phyloP scores from a whole-genome alignment of 1,284 basidiomycete species.

The Neolentinus lepideus region DNA sequence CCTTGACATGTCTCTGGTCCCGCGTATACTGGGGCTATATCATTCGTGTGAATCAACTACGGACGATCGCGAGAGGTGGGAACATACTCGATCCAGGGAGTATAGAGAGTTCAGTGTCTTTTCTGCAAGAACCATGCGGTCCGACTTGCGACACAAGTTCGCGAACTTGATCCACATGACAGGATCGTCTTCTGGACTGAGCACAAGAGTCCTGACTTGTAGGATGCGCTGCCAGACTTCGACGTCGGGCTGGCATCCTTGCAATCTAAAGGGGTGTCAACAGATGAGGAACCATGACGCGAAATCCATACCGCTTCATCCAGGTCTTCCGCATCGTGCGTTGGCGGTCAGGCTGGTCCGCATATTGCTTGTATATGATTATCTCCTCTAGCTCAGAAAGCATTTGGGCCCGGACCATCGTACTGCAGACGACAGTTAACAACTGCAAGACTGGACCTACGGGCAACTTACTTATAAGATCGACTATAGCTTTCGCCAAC shows the following conservation, averaged over 20 bases:
- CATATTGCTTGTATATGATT: conserved; percentile 91
- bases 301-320: conserved; percentile 77
- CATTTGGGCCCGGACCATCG: conserved; percentile 98
- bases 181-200: conserved; percentile 92
- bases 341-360: conserved; percentile 91
- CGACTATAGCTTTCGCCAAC: conserved; percentile 95
- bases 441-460: conserved; percentile 6
- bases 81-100: conserved; percentile 52
- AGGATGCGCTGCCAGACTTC: conserved; percentile 99
- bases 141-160: conserved; percentile 82
- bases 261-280: conserved; percentile 48
- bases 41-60: conserved; percentile 3
- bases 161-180: conserved; percentile 97
- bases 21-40: conserved; percentile 29
- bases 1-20: conserved; percentile 58
- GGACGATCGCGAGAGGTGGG: conserved; percentile 2
- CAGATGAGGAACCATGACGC: not conserved
- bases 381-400: conserved; percentile 98
- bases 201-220: conserved; percentile 91
- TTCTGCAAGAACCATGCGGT: conserved; percentile 85
- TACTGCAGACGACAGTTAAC: conserved; percentile 37
- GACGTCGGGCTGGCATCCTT: conserved; percentile 97
- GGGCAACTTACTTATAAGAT: conserved; percentile 77
- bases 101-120: conserved; percentile 94
- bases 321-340: conserved; percentile 85